These are phyloP conservation scores for Vigna unguiculata DNA, from an alignment of 306 rosid genomes.

Conservation along the genomic window DNA sequence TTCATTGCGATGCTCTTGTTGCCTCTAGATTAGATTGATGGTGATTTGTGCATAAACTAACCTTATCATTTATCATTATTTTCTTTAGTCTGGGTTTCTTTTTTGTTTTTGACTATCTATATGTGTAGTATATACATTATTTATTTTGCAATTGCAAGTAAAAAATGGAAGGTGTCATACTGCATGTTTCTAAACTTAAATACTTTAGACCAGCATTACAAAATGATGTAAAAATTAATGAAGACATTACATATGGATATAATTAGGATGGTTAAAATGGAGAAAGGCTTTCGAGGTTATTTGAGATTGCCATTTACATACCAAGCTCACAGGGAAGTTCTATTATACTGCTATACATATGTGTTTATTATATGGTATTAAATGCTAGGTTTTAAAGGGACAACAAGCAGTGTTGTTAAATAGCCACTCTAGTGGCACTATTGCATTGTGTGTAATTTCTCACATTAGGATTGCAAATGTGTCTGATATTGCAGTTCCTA, in stretches of 20 bases:
- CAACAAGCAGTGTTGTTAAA: no score
- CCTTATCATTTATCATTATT: neutral
- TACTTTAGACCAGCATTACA: neutral
- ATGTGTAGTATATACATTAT: neutral
- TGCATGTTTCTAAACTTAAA: neutral
- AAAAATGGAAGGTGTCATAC: neutral
- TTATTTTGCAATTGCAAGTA: neutral
- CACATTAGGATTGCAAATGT: no score
- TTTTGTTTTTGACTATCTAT: neutral
- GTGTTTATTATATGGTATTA: neutral
- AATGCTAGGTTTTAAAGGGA: neutral
- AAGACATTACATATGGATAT: neutral
- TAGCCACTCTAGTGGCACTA: no score
- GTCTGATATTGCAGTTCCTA: no score
- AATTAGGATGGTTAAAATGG: neutral
- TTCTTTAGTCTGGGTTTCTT: neutral
- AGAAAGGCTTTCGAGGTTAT: neutral
- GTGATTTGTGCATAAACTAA: neutral
- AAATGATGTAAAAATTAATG: neutral
- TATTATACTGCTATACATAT: neutral
- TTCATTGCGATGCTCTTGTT: neutral
- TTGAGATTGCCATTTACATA: neutral
- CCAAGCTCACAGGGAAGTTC: neutral
- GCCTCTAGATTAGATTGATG: neutral
- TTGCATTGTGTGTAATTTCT: no score